Evolutionary conservation across 768 basidiomycete genomes (phyloP), one percentile per base, ranked within the genome.

Genomic region (Galerina sulciceps): DNA sequence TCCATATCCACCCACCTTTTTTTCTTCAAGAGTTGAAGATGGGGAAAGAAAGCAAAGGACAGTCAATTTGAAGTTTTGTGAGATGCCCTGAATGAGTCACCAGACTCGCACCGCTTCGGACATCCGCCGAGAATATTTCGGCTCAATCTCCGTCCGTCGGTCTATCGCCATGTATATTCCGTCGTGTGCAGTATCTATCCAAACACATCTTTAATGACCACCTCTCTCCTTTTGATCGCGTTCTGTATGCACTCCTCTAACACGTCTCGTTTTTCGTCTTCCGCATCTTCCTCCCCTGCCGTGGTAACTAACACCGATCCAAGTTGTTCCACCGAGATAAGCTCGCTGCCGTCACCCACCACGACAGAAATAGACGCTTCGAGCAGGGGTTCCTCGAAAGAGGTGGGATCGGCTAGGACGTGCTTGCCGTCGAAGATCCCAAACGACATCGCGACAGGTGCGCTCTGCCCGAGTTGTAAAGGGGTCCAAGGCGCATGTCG

Each of bases 341-440:
- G 70, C 6, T 78, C 74, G 13, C 78, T 80, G 1, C 69, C 61
- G 26, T 80, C 78, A 58, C 85, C 84, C 4, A 92, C 60, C 1
- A 89, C 75, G 35, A 95, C 71, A 1, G 87, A 85, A 55, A 94
- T 68, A 0, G 82, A 81, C 0, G 92, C 88, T 13, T 90, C 86
- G 53, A 95, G 82, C 6, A 97, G 79, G 0, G 93, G 90, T 63
- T 94, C 90, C 75, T 99, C 96, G 71, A 96, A 97, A 1, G 93
- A 80, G 0, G 93, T 90, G 0, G 94, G 92, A 72, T 99, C 96
- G 0, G 88, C 79, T 4, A 98, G 76, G 10, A 96, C 70, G 22
- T 84, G 78, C 48, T 83, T 82, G 34, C 90, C 91, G 65, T 93
- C 85, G 71, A 93, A 93, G n/a, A 93, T 76, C 0, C 93, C 94